Base-by-base conservation (phyloP, 306 rosid genomes). In the Trifolium fragiferum region DNA sequence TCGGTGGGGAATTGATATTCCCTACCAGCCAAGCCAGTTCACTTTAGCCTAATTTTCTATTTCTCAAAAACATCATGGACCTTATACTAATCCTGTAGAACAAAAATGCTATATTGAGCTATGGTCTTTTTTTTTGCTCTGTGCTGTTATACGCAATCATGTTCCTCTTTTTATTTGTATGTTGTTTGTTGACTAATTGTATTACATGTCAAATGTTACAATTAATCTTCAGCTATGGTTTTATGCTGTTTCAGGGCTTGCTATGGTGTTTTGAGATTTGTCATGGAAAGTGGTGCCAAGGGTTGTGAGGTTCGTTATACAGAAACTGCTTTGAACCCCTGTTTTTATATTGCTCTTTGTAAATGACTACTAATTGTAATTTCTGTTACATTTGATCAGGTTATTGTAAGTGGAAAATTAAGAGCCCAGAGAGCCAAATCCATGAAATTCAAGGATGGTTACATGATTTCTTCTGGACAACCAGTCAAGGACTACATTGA, bases 401-500 rank as follows among this genome's bases (percentile, higher is more conserved):
- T 91, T 11, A 91, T 91, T 74, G 90, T 91, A 3, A 93, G 96
- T 79, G 97, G 97, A 23, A 91, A 93, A 72, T 88, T 91, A 73
- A 87, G 97, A 72, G 98, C 98, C 47, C 96, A 88, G 46, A 81
- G 97, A 57, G 96, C 98, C 19, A 90, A 94, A 54, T 89, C 98
- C 23, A 91, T 94, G 97, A 94, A 94, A 82, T 94, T 94, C 84
- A 94, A 94, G 78, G 98, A 94, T 15, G 96, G 96, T 0, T 91
- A 91, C 76, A 94, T 94, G 97, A 94, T 94, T 64, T 91, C 96
- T 51, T 91, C 97, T 4, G 97, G 98, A 68, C 96, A 94, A 81
- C 96, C 97, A 15, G 97, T 91, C 33, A 91, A 90, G 40, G 98
- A 94, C 25, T 91, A 94, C 63, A 91, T 94, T 8, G 96, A 94